Percentiles rank a stretch among this genome's conserved stretches.
phyloP scores from a whole-genome alignment of 2,329 filamentous ascomycete species.

The Shiraia sp. region DNA sequence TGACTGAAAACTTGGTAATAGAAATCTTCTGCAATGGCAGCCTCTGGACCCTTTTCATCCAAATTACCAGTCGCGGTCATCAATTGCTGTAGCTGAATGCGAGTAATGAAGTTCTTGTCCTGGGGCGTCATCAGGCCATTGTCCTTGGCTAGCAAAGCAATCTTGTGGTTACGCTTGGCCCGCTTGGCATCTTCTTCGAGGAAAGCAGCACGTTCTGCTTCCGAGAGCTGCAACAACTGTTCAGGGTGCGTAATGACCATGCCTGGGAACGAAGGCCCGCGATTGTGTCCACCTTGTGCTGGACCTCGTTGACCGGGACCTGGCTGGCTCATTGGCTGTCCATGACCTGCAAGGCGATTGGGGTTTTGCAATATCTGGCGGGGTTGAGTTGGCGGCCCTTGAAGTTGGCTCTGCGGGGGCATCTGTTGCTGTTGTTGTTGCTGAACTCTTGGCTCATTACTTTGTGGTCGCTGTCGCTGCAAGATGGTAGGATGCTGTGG shows the following conservation, averaged over 20 bases:
- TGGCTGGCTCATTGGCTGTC: conserved; percentile 42
- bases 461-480: conserved; percentile 37
- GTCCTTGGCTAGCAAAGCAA: conserved; percentile 87
- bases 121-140: conserved; percentile 99
- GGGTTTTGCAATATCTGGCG: conserved; percentile 81
- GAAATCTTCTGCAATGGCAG: conserved; percentile 87
- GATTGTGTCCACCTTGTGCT: conserved; percentile 41
- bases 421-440: conserved; percentile 30
- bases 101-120: conserved; percentile 98
- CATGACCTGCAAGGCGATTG: conserved; percentile 60
- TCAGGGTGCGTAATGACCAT: conserved; percentile 68
- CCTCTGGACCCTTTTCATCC: conserved; percentile 77
- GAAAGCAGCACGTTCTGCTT: conserved; percentile 82
- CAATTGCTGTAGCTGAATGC: conserved; percentile 95
- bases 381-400: conserved; percentile 53
- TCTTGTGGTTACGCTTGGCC: conserved; percentile 98
- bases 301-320: conserved; percentile 38
- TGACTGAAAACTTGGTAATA: conserved; percentile 98
- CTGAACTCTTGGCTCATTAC: conserved; percentile 24
- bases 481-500: conserved; percentile 41
- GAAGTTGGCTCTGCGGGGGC: conserved; percentile 42
- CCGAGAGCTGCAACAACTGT: conserved; percentile 75
- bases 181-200: conserved; percentile 90
- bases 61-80: conserved; percentile 89
- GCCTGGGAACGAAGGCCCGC: conserved; percentile 54